Evolutionary conservation across 768 basidiomycete species (phyloP), one percentile per base, ranked within the genome.

Genomic region (Phylloporus rhodoxanthus): DNA sequence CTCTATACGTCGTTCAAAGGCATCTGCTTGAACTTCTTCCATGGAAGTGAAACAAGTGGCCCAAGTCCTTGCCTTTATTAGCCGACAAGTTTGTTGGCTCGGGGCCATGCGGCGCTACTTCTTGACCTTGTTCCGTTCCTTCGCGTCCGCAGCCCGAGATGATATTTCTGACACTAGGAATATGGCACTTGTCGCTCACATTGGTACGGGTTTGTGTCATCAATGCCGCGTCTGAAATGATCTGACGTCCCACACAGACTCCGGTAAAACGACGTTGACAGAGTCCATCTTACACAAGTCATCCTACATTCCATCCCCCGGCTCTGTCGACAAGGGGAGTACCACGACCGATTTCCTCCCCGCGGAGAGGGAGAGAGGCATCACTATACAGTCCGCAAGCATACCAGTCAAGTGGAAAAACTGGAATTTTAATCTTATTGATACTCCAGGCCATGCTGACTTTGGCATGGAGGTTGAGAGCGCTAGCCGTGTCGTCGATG

Each of bases 401-500:
- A 90, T 93, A 51, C 90, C 90, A 3, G 87, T 91, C 33, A 76
- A 78, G 61, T 91, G 90, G 90, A 85, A 84, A 63, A 67, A 83
- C 47, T 89, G 87, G 85, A 82, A 77, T 1, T 85, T 88, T 68
- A 94, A 92, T 62, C 77, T 94, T 39, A 83, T 93, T 40, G 91
- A 94, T 60, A 93, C 91, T 3, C 91, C 91, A 14, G 91, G 91
- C 30, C 91, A 94, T 68, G 91, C 89, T 5, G 91, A 94, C 65
- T 94, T 94, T 68, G 91, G 91, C n/a, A 92, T 93, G 90, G 91
- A 94, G 61, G 91, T 94, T 23, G 91, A 93, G 68, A 88, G 90
- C 59, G 91, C 91, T 8, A 92, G 90, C 60, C 81, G 91, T 25
- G 85, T 94, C 14, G 81, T 92, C 4, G 91, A 94, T 55, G 91